Conservation (phyloP, 129 eudicot species). For the Glebionis coronaria region DNA sequence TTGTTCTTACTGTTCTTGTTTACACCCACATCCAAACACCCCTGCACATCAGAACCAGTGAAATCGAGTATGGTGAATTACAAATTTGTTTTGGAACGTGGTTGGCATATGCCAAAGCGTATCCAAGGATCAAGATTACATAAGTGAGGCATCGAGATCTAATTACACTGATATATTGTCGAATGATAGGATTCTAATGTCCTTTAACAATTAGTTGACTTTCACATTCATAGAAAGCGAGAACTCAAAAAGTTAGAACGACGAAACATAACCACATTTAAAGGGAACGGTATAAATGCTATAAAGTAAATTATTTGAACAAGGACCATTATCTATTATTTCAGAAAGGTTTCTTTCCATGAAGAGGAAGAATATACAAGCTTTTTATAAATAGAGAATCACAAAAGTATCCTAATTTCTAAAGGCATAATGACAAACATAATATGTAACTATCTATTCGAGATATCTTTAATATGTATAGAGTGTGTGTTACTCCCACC, state of each 20-base stretch:
- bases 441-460: too few species aligned
- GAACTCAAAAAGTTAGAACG: slow-evolving; percentile 7
- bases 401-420: slow-evolving; percentile 1
- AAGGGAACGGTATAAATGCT: slow-evolving; percentile 10
- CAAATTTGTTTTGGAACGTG: too few species aligned
- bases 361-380: background rate
- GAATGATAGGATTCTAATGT: background rate
- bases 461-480: too few species aligned
- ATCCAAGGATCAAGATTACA: too few species aligned
- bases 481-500: too few species aligned
- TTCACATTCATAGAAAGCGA: background rate
- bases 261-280: background rate
- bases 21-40: too few species aligned
- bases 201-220: background rate
- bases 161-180: background rate
- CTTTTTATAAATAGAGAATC: background rate
- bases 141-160: too few species aligned
- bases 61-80: too few species aligned
- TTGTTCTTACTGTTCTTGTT: too few species aligned
- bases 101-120: too few species aligned
- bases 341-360: background rate
- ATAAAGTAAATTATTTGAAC: background rate
- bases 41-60: too few species aligned
- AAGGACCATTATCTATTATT: slow-evolving; percentile 16
- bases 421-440: too few species aligned